Conservation (phyloP, 1,284 basidiomycete genomes). For the Fomitopsis betulina region DNA sequence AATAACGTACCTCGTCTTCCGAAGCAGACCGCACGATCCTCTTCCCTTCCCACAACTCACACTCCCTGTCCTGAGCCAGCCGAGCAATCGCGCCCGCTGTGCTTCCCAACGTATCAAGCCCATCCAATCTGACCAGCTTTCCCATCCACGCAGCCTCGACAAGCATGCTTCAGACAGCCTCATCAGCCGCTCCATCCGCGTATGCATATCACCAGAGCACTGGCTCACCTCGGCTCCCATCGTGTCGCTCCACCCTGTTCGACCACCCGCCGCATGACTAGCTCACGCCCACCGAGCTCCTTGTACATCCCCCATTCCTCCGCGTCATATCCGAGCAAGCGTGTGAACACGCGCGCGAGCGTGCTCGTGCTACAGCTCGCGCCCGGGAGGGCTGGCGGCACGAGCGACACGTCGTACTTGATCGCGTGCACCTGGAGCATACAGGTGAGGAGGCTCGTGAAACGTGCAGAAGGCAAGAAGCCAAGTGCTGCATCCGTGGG, state of each 20-base stretch:
- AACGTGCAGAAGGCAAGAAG: constrained; percentile 28
- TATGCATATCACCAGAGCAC: not conserved
- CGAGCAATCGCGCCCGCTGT: constrained; percentile 59
- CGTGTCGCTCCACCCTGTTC: constrained; percentile 44
- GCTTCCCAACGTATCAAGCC: constrained; percentile 56
- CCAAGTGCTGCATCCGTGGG: constrained; percentile 16
- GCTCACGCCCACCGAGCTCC: constrained; percentile 60
- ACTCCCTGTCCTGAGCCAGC: constrained; percentile 54
- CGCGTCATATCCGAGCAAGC: constrained; percentile 53
- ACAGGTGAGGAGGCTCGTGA: constrained; percentile 30
- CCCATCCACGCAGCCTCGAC: constrained; percentile 56
- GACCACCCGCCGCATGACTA: constrained; percentile 56
- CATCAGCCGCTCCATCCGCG: not conserved
- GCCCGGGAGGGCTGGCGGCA: constrained; percentile 30
- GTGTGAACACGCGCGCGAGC: constrained; percentile 36
- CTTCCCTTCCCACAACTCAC: constrained; percentile 58
- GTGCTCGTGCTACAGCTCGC: constrained; percentile 32
- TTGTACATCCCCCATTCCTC: constrained; percentile 63
- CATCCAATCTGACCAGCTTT: constrained; percentile 52
- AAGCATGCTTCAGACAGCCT: constrained; percentile 35
- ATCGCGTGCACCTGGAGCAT: constrained; percentile 33
- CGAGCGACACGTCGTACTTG: constrained; percentile 31
- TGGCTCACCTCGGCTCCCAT: constrained; percentile 55
- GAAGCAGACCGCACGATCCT: constrained; percentile 49
- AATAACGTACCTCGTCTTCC: constrained; percentile 37